Evolutionary conservation across 1,284 basidiomycete species (phyloP).

Genomic region (Cryptococcus sp.): DNA sequence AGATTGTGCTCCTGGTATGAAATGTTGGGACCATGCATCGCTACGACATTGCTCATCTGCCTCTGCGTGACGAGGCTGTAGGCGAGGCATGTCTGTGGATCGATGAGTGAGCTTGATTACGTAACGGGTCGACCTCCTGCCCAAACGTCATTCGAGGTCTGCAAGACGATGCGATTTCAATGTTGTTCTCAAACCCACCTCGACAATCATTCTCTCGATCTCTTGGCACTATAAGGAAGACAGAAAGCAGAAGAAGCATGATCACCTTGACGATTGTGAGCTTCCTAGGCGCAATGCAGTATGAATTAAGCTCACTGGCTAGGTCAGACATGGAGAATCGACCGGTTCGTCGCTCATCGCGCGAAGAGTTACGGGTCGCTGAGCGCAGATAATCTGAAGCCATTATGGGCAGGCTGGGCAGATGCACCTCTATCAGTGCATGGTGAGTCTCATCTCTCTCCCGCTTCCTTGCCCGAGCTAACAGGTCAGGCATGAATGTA

Average conservation of each 20-base stretch:
- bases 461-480: conserved; percentile 6
- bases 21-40: too few relatives aligned
- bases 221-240: not conserved
- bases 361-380: not conserved
- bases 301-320: not conserved
- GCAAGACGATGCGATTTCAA: too few relatives aligned
- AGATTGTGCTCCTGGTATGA: too few relatives aligned
- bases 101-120: too few relatives aligned
- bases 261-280: conserved; percentile 48
- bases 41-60: too few relatives aligned
- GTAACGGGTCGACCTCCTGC: too few relatives aligned
- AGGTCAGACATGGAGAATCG: conserved; percentile 76
- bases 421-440: conserved; percentile 77
- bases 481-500: conserved; percentile 4
- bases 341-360: conserved; percentile 54
- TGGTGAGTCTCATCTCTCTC: conserved; percentile 51
- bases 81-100: too few relatives aligned
- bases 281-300: not conserved
- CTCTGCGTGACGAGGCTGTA: too few relatives aligned
- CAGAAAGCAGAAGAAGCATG: conserved; percentile 23
- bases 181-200: too few relatives aligned
- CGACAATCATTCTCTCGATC: not conserved
- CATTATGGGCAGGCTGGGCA: conserved; percentile 72
- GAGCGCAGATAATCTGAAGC: conserved; percentile 43
- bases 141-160: too few relatives aligned